These are phyloP conservation scores for Lenzites betulinus DNA, from an alignment of 768 basidiomycete genomes.

Conservation along the genomic window DNA sequence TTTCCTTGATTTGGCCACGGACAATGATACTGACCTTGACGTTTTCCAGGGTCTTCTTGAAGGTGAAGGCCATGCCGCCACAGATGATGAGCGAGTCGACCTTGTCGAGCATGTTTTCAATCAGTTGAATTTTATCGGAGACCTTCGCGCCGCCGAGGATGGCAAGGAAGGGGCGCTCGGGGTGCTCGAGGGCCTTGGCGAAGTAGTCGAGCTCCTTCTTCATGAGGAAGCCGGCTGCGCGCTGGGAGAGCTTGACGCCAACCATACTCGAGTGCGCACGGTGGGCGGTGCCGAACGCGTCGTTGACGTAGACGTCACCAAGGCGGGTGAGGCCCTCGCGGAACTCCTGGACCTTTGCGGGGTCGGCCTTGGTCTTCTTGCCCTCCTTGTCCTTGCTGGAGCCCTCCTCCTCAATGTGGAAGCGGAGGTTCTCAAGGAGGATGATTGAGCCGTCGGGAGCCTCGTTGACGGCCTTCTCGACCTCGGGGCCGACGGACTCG, in stretches of 20 bases:
- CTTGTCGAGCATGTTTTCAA: conserved; percentile 99
- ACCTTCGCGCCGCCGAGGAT: conserved; percentile 99
- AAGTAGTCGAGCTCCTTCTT: conserved; percentile 99
- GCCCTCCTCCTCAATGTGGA: conserved; percentile 98
- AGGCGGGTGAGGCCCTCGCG: conserved; percentile 85
- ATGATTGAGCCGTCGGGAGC: conserved; percentile 73
- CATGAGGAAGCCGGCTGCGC: conserved; percentile 95
- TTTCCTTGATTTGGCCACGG: too few relatives aligned
- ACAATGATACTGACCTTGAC: conserved; percentile 53
- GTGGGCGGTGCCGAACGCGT: conserved; percentile 98
- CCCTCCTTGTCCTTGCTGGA: conserved; percentile 92
- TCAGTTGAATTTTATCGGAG: conserved; percentile 97
- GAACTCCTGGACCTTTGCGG: conserved; percentile 79
- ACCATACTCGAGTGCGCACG: conserved; percentile 99
- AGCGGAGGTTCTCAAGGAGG: conserved; percentile 96
- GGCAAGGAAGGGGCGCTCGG: conserved; percentile 94
- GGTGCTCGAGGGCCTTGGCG: conserved; percentile 93
- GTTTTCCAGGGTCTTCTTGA: conserved; percentile 90
- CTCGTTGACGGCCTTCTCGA: conserved; percentile 74
- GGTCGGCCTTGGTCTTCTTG: conserved; percentile 92
- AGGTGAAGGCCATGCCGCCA: conserved; percentile 99
- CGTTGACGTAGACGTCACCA: conserved; percentile 97
- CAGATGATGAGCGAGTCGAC: conserved; percentile 96
- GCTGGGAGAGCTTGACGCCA: conserved; percentile 87
- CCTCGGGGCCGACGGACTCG: conserved; percentile 85